Evolutionary conservation across 768 basidiomycete species (phyloP).

Genomic region (Hemileccinum impolitum): DNA sequence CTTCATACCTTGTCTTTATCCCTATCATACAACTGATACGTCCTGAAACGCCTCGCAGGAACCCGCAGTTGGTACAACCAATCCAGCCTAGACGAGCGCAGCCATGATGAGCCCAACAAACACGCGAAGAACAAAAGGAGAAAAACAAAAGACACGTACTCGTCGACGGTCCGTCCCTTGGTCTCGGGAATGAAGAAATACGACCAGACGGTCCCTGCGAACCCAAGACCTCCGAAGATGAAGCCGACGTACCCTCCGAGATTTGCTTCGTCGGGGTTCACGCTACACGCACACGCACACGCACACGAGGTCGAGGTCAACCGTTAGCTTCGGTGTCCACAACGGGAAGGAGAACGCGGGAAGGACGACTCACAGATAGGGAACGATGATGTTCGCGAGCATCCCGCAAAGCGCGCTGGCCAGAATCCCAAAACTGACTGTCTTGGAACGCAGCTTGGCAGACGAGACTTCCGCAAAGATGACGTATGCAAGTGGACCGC

Average conservation of each 20-base stretch:
- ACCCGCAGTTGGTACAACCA: conserved; percentile 30
- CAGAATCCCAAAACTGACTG: conserved; percentile 25
- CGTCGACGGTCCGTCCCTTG: conserved; percentile 27
- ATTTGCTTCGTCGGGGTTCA: conserved; percentile 27
- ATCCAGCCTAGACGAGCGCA: conserved; percentile 20
- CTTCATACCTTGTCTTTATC: not conserved
- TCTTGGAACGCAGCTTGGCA: conserved; percentile 30
- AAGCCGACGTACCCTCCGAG: conserved; percentile 29
- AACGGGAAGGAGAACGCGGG: too few relatives aligned
- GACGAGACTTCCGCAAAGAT: conserved; percentile 30
- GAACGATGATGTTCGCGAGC: conserved; percentile 25
- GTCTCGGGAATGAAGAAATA: conserved; percentile 30
- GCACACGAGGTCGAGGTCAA: too few relatives aligned
- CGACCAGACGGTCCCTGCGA: conserved; percentile 21
- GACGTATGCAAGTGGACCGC: conserved; percentile 27
- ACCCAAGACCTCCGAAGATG: conserved; percentile 24
- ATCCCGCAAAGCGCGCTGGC: conserved; percentile 24
- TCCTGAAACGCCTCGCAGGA: conserved; percentile 26
- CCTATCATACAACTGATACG: conserved; percentile 13
- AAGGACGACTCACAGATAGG: conserved; percentile 23
- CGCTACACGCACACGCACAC: conserved; percentile 11
- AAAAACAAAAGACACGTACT: conserved; percentile 14
- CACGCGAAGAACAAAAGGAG: not conserved
- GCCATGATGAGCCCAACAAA: not conserved
- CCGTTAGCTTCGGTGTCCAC: too few relatives aligned